phyloP scores from a whole-genome alignment of 345 rosid species.

The Gossypium sturtianum region DNA sequence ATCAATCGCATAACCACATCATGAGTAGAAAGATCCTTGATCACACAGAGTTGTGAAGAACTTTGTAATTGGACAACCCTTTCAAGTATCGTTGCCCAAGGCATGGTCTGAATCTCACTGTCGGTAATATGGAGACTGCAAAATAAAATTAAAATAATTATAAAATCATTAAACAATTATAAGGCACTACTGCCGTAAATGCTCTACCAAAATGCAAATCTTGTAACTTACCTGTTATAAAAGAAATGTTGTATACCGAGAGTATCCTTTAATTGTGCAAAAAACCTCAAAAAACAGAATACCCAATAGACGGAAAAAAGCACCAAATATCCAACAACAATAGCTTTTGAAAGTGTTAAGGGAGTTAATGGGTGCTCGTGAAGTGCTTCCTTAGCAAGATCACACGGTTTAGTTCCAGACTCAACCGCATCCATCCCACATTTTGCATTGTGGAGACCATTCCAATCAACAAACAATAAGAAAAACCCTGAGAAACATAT shows the following conservation, averaged over 20 bases:
- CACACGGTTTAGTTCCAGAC: slow-evolving; percentile 92
- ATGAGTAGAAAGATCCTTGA: slow-evolving; percentile 95
- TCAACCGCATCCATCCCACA: slow-evolving; percentile 99
- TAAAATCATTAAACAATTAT: slow-evolving; percentile 5
- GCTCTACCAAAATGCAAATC: neutral
- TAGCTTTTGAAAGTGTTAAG: slow-evolving; percentile 68
- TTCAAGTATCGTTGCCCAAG: slow-evolving; percentile 89
- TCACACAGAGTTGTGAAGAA: slow-evolving; percentile 77
- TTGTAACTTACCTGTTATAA: slow-evolving; percentile 52
- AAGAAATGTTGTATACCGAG: slow-evolving; percentile 78
- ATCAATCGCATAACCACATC: slow-evolving; percentile 90
- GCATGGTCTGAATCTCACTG: slow-evolving; percentile 84
- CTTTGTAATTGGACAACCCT: slow-evolving; percentile 81
- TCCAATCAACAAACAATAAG: slow-evolving; percentile 90
- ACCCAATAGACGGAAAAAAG: slow-evolving; percentile 78
- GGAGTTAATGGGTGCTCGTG: slow-evolving; percentile 83
- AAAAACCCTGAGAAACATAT: slow-evolving; percentile 92
- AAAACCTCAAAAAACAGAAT: slow-evolving; percentile 90
- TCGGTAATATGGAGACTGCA: slow-evolving; percentile 92
- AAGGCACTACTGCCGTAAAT: neutral
- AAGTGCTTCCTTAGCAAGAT: slow-evolving; percentile 92
- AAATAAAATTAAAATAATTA: slow-evolving; percentile 14
- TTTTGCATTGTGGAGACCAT: slow-evolving; percentile 95
- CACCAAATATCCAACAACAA: slow-evolving; percentile 81
- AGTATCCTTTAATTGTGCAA: slow-evolving; percentile 78